Percentiles rank a stretch among this genome's conserved stretches.
phyloP scores from a whole-genome alignment of 371 early-diverging fungal species.

The Mucor lusitanicus region DNA sequence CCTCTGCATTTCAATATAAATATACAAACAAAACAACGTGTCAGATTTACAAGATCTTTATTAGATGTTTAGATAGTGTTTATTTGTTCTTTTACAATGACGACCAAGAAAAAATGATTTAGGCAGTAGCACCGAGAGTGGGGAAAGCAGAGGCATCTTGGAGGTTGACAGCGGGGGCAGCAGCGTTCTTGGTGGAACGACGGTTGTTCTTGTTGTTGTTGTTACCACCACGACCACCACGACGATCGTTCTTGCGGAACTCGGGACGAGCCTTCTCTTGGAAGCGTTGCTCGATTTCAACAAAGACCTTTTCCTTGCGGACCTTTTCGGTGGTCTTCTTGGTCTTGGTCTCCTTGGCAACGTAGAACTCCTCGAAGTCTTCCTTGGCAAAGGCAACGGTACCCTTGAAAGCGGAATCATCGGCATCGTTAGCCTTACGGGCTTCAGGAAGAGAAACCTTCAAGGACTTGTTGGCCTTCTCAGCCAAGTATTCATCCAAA shows the following conservation, averaged over 20 bases:
- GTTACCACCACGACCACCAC: constrained; percentile 35
- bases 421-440: constrained; percentile 81
- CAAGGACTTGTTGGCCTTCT: constrained; percentile 67
- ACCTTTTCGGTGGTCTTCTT: constrained; percentile 33
- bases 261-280: constrained; percentile 48
- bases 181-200: constrained; percentile 43
- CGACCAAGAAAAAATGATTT: constrained; percentile 14
- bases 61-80: background rate
- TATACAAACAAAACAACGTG: background rate
- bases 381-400: constrained; percentile 69
- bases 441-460: constrained; percentile 62
- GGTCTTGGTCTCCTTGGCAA: constrained; percentile 60
- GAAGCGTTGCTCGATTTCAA: constrained; percentile 56
- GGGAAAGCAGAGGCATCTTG: constrained; percentile 79
- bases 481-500: constrained; percentile 78
- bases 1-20: background rate
- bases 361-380: constrained; percentile 65
- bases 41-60: background rate
- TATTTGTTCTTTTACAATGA: background rate
- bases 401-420: constrained; percentile 79
- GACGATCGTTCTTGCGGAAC: constrained; percentile 31
- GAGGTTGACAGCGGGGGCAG: constrained; percentile 64
- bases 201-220: constrained; percentile 36
- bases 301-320: constrained; percentile 61
- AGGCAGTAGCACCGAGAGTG: constrained; percentile 61